Evolutionary conservation across 139 green algal genomes (phyloP).

Genomic region (Coelastrella sp.): DNA sequence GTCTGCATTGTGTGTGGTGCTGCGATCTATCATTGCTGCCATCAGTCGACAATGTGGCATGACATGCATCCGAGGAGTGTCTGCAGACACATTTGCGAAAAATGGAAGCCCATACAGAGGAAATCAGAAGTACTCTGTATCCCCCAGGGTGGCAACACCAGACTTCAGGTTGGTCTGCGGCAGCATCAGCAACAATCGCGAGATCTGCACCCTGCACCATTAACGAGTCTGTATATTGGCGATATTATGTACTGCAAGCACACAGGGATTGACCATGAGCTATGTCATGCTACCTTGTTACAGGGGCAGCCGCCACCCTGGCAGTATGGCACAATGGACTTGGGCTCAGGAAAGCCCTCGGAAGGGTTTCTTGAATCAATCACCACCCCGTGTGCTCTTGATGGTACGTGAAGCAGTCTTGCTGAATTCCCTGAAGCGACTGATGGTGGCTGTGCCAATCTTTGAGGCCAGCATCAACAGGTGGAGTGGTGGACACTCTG

Average conservation of each 20-base stretch:
- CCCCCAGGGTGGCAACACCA: neutral
- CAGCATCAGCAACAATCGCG: no score
- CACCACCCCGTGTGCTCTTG: constrained; percentile 31
- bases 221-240: no score
- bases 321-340: constrained; percentile 41
- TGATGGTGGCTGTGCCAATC: constrained; percentile 64
- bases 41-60: constrained; percentile 57
- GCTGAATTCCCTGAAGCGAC: constrained; percentile 67
- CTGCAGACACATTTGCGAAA: neutral
- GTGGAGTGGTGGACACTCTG: constrained; percentile 46
- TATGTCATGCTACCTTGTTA: no score
- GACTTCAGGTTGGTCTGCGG: constrained; percentile 14
- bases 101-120: constrained; percentile 18
- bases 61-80: constrained; percentile 25
- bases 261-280: no score
- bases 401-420: constrained; percentile 64
- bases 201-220: no score
- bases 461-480: constrained; percentile 59
- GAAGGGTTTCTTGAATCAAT: neutral
- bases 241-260: no score
- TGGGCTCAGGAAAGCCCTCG: constrained; percentile 31
- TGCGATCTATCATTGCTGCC: constrained; percentile 52
- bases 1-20: constrained; percentile 59
- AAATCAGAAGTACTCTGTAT: neutral
- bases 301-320: constrained; percentile 19